These are phyloP conservation scores for Salix dunnii DNA, from an alignment of 345 rosid species.

Conservation along the genomic window DNA sequence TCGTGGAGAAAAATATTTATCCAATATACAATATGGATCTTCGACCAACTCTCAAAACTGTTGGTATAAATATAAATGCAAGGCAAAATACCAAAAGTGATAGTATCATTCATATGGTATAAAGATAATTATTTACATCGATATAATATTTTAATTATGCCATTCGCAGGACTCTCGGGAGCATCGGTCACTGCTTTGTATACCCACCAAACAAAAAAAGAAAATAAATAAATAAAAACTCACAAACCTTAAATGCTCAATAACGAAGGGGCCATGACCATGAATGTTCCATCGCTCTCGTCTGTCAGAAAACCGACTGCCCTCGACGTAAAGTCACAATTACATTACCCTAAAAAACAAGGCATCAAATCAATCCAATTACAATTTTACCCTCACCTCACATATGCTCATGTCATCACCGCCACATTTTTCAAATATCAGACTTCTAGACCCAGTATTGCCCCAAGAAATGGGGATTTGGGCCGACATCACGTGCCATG, in stretches of 20 bases:
- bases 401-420: neutral
- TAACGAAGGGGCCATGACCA: conserved; percentile 4
- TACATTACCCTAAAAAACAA: neutral
- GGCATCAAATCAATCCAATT: neutral
- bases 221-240: neutral
- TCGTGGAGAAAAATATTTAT: neutral
- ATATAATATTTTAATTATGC: conserved; percentile 2
- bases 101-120: neutral
- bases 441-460: neutral
- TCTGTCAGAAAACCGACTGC: neutral
- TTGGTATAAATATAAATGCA: conserved; percentile 9
- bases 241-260: neutral
- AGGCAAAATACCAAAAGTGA: neutral
- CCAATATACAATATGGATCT: neutral
- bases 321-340: neutral
- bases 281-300: conserved; percentile 13
- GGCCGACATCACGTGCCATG: neutral
- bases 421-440: neutral
- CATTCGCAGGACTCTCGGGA: conserved; percentile 47
- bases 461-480: neutral
- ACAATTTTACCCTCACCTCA: conserved; percentile 4
- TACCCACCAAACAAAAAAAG: neutral
- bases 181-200: conserved; percentile 18
- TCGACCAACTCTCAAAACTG: neutral
- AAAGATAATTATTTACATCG: neutral